Percentiles rank a stretch among this genome's conserved stretches.
Conservation (phyloP, 352 stramenopile genomes). For the Pythium sukuiense region DNA sequence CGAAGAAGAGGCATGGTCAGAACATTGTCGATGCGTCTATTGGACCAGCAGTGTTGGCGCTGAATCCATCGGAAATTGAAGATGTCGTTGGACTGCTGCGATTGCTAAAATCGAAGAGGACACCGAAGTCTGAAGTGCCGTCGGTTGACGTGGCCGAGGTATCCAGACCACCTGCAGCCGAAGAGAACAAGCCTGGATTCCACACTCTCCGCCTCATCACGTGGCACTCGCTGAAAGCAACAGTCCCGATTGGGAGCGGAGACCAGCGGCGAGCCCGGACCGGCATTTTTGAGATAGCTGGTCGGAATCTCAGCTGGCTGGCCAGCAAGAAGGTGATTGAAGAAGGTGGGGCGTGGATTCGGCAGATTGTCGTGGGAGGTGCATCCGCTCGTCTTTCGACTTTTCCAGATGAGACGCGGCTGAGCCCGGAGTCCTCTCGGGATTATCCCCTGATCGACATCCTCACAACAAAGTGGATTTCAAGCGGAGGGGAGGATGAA, state of each 20-base stretch:
- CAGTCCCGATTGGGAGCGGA: not conserved
- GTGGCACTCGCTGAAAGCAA: slow-evolving; percentile 13
- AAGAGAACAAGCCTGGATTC: not conserved
- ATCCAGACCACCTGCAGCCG: not conserved
- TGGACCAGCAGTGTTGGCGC: not conserved
- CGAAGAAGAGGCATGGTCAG: not conserved
- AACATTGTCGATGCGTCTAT: slow-evolving; percentile 11
- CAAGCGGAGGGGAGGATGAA: slow-evolving; percentile 1
- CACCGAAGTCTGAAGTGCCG: not conserved
- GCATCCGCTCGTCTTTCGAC: not conserved
- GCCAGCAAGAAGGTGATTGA: not conserved
- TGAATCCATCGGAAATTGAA: slow-evolving; percentile 3
- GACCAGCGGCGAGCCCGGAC: not conserved
- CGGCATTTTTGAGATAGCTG: not conserved
- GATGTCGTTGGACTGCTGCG: slow-evolving; percentile 13
- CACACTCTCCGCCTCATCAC: slow-evolving; percentile 14
- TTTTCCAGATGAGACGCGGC: not conserved
- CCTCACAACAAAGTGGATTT: slow-evolving; percentile 11
- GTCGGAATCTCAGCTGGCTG: not conserved
- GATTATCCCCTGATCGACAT: slow-evolving; percentile 10
- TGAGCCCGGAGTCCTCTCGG: not conserved
- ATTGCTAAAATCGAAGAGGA: slow-evolving; percentile 1
- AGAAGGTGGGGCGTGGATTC: not conserved
- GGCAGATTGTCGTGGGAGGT: not conserved
- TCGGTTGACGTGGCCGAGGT: not conserved